Conservation (phyloP, 345 rosid genomes). For the Anastatica hierochuntica region DNA sequence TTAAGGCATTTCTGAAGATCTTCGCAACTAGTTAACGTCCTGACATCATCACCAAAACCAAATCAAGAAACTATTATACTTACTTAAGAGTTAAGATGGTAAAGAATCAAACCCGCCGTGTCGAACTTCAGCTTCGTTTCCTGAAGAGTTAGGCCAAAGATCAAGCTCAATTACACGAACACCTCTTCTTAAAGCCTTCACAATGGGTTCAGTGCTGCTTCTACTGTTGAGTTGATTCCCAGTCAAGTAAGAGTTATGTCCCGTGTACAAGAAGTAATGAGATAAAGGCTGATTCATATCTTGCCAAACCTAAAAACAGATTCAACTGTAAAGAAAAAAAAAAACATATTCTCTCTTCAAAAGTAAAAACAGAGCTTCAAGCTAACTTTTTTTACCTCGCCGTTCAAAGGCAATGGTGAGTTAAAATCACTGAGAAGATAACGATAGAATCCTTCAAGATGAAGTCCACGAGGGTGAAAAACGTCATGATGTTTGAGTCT, state of each 20-base stretch:
- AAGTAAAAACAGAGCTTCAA: not conserved
- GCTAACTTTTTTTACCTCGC: not conserved
- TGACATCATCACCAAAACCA: too few relatives aligned
- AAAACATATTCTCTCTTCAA: too few relatives aligned
- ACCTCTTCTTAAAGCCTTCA: not conserved
- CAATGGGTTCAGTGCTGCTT: not conserved
- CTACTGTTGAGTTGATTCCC: not conserved
- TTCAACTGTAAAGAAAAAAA: not conserved
- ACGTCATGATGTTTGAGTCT: conserved; percentile 26
- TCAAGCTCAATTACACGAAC: not conserved
- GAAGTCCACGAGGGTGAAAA: conserved; percentile 33
- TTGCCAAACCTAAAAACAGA: not conserved
- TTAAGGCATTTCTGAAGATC: not conserved
- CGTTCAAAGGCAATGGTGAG: conserved; percentile 32
- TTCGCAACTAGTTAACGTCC: not conserved
- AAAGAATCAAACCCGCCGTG: too few relatives aligned
- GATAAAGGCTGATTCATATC: not conserved
- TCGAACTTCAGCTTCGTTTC: not conserved
- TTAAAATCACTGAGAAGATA: conserved; percentile 29
- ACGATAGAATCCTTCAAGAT: conserved; percentile 40
- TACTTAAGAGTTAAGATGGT: too few relatives aligned
- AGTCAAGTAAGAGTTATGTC: not conserved
- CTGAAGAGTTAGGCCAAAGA: not conserved
- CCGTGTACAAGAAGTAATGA: not conserved
- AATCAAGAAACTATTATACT: too few relatives aligned